phyloP scores from a whole-genome alignment of 768 basidiomycete species.

The Trametes cinnabarina region DNA sequence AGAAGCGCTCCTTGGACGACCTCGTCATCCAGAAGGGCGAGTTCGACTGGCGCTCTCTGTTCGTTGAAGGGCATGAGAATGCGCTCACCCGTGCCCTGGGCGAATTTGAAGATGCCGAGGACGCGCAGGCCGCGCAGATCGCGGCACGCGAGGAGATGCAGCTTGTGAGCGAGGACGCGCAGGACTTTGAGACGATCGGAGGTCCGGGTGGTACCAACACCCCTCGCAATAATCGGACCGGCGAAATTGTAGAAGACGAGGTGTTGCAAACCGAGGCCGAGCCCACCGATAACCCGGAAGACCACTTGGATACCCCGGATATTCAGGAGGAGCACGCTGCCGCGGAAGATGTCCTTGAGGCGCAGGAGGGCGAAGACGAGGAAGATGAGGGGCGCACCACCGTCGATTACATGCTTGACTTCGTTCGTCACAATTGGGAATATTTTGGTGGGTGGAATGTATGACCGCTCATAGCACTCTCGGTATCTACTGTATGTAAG shows the following conservation, averaged over 20 bases:
- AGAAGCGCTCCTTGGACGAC: slow-evolving; percentile 88
- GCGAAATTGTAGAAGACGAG: slow-evolving; percentile 7
- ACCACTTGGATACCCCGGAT: slow-evolving; percentile 20
- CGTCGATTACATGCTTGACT: slow-evolving; percentile 81
- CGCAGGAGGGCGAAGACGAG: slow-evolving; percentile 42
- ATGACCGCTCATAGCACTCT: slow-evolving; percentile 24
- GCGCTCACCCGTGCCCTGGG: slow-evolving; percentile 75
- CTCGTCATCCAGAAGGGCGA: slow-evolving; percentile 92
- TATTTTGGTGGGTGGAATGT: slow-evolving; percentile 74
- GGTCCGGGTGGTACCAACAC: slow-evolving; percentile 9
- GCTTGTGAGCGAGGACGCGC: slow-evolving; percentile 75
- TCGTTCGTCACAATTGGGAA: slow-evolving; percentile 60
- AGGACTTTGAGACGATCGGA: slow-evolving; percentile 67
- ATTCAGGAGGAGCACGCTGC: slow-evolving; percentile 24
- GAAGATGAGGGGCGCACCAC: slow-evolving; percentile 66
- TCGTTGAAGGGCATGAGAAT: slow-evolving; percentile 54
- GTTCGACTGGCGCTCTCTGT: slow-evolving; percentile 90
- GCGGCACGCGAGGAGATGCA: slow-evolving; percentile 72
- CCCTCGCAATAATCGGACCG: slow-evolving; percentile 10
- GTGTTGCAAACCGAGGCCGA: slow-evolving; percentile 10
- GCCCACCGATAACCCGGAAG: slow-evolving; percentile 21
- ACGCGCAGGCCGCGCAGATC: slow-evolving; percentile 75
- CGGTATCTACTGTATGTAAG: neutral
- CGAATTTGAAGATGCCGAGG: slow-evolving; percentile 86
- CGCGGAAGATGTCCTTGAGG: slow-evolving; percentile 34